Conservation (phyloP, 2,329 filamentous ascomycete genomes). For the Periconia sp. region DNA sequence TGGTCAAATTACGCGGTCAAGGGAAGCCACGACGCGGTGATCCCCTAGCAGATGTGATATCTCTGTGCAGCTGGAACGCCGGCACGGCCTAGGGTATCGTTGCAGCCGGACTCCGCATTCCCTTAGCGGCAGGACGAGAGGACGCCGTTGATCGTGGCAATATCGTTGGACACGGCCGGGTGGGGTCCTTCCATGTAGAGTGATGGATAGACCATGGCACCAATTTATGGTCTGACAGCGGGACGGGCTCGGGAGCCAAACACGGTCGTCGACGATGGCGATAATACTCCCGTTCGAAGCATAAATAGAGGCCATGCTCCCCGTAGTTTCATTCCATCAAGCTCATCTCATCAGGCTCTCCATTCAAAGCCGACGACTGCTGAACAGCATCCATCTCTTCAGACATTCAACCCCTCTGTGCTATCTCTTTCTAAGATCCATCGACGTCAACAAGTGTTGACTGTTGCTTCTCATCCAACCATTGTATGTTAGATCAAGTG, state of each 20-base stretch:
- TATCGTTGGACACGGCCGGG: slow-evolving; percentile 51
- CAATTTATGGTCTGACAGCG: slow-evolving; percentile 43
- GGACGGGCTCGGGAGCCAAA: slow-evolving; percentile 35
- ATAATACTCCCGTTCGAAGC: slow-evolving; percentile 33
- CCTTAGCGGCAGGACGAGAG: slow-evolving; percentile 52
- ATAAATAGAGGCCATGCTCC: slow-evolving; percentile 49
- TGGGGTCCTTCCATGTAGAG: slow-evolving; percentile 50
- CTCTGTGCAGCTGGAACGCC: slow-evolving; percentile 51
- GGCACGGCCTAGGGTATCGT: slow-evolving; percentile 53
- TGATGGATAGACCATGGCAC: slow-evolving; percentile 45
- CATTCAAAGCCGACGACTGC: slow-evolving; percentile 33
- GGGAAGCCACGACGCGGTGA: slow-evolving; percentile 51
- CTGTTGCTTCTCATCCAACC: slow-evolving; percentile 38
- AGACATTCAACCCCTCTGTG: slow-evolving; percentile 32
- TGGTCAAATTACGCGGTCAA: slow-evolving; percentile 51
- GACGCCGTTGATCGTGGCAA: slow-evolving; percentile 52
- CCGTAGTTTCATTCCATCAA: slow-evolving; percentile 32
- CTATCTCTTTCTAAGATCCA: slow-evolving; percentile 24
- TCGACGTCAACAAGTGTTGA: slow-evolving; percentile 15
- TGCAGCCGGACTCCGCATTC: slow-evolving; percentile 49
- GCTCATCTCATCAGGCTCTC: slow-evolving; percentile 33
- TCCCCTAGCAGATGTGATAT: slow-evolving; percentile 50
- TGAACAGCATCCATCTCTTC: slow-evolving; percentile 36
- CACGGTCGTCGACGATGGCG: slow-evolving; percentile 28
- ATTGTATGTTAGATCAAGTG: slow-evolving; percentile 33